Percentiles rank a stretch among this genome's conserved stretches.
phyloP scores from a whole-genome alignment of 306 rosid genomes.

The Lathyrus oleraceus region DNA sequence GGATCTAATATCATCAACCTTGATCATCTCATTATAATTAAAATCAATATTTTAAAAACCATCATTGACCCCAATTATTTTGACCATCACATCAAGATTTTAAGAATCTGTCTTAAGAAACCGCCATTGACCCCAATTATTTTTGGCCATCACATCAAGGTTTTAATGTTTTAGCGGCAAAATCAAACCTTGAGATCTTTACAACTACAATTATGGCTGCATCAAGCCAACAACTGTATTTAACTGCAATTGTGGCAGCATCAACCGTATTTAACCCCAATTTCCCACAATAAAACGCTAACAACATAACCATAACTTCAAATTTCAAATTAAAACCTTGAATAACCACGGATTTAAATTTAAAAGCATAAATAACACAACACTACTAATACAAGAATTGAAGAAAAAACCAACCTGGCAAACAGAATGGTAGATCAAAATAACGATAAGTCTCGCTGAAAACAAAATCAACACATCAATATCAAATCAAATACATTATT shows the following conservation, averaged over 20 bases:
- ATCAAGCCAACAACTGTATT: background rate
- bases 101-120: background rate
- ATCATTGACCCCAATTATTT: background rate
- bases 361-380: background rate
- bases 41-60: background rate
- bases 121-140: background rate
- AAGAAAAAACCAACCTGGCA: constrained; percentile 53
- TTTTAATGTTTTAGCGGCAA: background rate
- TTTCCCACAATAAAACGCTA: background rate
- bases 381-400: background rate
- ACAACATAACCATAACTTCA: background rate
- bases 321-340: constrained; percentile 1
- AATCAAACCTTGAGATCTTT: background rate
- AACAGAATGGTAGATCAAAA: constrained; percentile 81
- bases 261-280: background rate
- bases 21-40: background rate
- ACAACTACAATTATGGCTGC: background rate
- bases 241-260: background rate
- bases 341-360: background rate
- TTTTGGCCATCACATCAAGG: background rate
- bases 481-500: background rate
- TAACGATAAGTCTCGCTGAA: constrained; percentile 60
- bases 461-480: background rate
- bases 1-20: background rate
- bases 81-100: background rate